Percentiles rank a stretch among this genome's conserved stretches.
These are phyloP conservation scores for Pestalotiopsis sp. DNA, from an alignment of 2,329 filamentous ascomycete genomes.

Conservation along the genomic window DNA sequence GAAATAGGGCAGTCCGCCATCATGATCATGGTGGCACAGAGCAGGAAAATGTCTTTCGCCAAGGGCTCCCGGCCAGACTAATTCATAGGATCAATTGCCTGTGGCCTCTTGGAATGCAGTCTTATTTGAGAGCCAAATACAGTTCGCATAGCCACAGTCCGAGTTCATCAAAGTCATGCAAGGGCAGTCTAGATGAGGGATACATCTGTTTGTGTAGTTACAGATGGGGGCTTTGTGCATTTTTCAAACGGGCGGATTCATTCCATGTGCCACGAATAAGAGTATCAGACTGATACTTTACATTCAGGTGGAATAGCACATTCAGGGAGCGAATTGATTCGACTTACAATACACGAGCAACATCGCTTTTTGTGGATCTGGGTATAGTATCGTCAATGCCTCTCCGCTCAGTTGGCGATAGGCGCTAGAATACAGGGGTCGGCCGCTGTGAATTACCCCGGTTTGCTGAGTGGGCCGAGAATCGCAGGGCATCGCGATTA, in stretches of 20 bases:
- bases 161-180: no score
- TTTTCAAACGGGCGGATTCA: no score
- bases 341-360: background rate
- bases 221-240: no score
- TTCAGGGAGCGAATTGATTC: no score
- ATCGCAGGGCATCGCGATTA: background rate
- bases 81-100: background rate
- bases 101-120: background rate
- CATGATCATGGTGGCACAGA: background rate
- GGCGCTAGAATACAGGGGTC: background rate
- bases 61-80: background rate
- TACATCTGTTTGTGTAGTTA: background rate
- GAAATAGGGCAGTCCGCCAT: background rate
- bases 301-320: no score
- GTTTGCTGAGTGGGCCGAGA: background rate
- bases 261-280: no score
- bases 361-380: background rate
- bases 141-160: background rate
- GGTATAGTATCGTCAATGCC: background rate
- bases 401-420: background rate
- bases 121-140: background rate
- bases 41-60: no score
- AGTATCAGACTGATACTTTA: no score
- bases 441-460: background rate
- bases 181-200: background rate